These are phyloP conservation scores for Cicer yamashitae DNA, from an alignment of 306 rosid genomes.

Conservation along the genomic window DNA sequence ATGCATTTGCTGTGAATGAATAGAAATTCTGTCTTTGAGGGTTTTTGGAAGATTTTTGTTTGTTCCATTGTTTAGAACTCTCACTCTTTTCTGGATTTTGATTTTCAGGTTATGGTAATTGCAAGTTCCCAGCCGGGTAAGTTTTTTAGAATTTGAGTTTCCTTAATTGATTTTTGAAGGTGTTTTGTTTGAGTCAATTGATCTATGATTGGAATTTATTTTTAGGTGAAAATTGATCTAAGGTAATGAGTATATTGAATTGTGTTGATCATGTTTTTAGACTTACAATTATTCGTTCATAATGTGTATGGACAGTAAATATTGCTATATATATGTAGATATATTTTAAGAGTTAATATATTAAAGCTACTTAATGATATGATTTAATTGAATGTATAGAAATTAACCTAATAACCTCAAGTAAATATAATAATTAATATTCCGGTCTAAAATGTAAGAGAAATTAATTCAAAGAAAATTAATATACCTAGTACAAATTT, in stretches of 20 bases:
- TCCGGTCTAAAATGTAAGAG: too few species aligned
- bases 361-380: too few species aligned
- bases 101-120: conserved; percentile 74
- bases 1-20: not conserved
- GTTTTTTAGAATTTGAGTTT: not conserved
- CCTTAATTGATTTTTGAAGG: not conserved
- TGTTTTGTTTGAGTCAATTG: not conserved
- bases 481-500: too few species aligned
- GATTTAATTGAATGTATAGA: too few species aligned
- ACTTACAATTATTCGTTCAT: too few species aligned
- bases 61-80: not conserved
- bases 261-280: not conserved
- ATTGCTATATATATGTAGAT: too few species aligned
- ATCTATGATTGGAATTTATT: not conserved
- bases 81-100: conserved; percentile 29
- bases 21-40: not conserved
- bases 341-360: too few species aligned
- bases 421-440: too few species aligned
- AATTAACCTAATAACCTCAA: too few species aligned
- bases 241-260: not conserved
- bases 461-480: too few species aligned
- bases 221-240: not conserved
- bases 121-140: conserved; percentile 91
- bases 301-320: too few species aligned
- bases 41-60: conserved; percentile 10